Evolutionary conservation across 192 early-diverging fungal species (phyloP).

Genomic region (Gigaspora rosea): DNA sequence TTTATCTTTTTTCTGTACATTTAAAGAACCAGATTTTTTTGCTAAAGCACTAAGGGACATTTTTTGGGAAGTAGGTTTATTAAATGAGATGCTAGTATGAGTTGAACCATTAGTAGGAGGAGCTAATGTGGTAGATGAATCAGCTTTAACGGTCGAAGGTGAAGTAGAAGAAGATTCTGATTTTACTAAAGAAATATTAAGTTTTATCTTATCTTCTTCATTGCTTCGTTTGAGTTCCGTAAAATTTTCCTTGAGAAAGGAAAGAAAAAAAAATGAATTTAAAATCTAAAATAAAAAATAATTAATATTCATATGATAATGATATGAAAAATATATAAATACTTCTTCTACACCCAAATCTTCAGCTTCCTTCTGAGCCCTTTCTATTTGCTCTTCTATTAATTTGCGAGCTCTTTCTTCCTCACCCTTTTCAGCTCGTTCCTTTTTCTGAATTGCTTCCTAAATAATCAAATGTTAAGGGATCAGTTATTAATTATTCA

Average conservation of each 20-base stretch:
- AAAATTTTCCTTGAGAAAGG: conserved; percentile 16
- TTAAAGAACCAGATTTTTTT: conserved; percentile 8
- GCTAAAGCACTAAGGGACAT: conserved; percentile 31
- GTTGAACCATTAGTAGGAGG: conserved; percentile 19
- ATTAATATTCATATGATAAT: not conserved
- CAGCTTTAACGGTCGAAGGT: conserved; percentile 36
- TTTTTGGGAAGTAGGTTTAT: conserved; percentile 36
- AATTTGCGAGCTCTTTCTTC: conserved; percentile 80
- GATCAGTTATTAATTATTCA: not conserved
- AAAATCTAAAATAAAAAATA: not conserved
- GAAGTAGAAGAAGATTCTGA: conserved; percentile 26
- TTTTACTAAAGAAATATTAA: conserved; percentile 48
- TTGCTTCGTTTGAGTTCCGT: conserved; percentile 69
- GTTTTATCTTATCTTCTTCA: conserved; percentile 71
- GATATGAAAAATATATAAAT: not conserved
- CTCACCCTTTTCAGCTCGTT: conserved; percentile 79
- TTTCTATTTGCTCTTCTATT: conserved; percentile 83
- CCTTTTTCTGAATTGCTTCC: conserved; percentile 78
- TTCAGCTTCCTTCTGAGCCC: conserved; percentile 59
- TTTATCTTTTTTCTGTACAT: conserved; percentile 13
- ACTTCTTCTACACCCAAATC: conserved; percentile 32
- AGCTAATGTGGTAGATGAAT: conserved; percentile 34
- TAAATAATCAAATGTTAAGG: conserved; percentile 18
- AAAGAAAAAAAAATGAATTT: not conserved
- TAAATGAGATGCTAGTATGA: conserved; percentile 30